These are phyloP conservation scores for Rhodosporidiobolus odoratus DNA, from an alignment of 768 basidiomycete genomes.

Conservation along the genomic window DNA sequence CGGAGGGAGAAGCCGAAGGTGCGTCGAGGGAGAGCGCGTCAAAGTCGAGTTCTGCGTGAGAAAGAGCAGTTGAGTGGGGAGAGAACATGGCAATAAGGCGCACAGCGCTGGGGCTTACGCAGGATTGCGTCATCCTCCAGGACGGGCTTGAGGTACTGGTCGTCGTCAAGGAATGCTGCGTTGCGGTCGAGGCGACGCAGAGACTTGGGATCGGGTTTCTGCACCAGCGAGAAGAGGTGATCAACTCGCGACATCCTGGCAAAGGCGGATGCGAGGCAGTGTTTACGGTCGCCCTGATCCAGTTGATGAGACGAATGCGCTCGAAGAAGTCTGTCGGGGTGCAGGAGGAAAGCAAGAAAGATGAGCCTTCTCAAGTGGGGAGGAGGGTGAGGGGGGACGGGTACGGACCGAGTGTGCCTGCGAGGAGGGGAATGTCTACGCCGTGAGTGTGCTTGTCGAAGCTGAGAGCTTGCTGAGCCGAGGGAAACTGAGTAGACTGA, in stretches of 20 bases:
- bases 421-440: conserved; percentile 59
- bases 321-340: conserved; percentile 69
- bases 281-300: conserved; percentile 69
- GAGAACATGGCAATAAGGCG: background rate
- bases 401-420: conserved; percentile 56
- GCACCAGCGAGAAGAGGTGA: conserved; percentile 7
- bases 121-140: conserved; percentile 83
- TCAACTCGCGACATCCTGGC: background rate
- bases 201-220: conserved; percentile 55
- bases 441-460: conserved; percentile 61
- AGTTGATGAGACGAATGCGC: conserved; percentile 77
- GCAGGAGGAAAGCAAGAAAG: background rate
- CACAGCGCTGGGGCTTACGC: conserved; percentile 54
- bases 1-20: background rate
- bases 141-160: conserved; percentile 74
- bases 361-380: background rate
- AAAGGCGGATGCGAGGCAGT: background rate
- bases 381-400: background rate
- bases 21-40: conserved; percentile 51
- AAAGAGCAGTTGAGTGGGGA: background rate
- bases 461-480: conserved; percentile 57
- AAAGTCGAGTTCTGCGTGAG: conserved; percentile 57
- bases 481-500: conserved; percentile 55
- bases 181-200: conserved; percentile 46
- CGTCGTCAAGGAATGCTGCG: conserved; percentile 60